Evolutionary conservation across 306 rosid species (phyloP).

Genomic region (Amphicarpaea edgeworthii): DNA sequence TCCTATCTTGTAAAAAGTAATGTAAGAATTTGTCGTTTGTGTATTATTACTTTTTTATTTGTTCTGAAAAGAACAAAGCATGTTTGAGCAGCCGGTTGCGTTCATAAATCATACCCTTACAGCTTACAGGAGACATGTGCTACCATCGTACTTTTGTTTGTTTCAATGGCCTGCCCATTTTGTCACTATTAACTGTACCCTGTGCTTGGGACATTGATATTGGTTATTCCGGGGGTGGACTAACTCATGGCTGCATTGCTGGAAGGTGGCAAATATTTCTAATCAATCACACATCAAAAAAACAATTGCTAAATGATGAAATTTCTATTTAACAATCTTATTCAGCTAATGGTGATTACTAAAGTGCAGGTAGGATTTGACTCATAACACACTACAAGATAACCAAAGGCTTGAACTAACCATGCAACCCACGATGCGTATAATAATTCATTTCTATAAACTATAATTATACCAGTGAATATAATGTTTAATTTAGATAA

Average conservation of each 20-base stretch:
- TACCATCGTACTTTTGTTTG: slow-evolving; percentile 37
- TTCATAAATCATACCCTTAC: slow-evolving; percentile 21
- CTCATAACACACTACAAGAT: too few relatives aligned
- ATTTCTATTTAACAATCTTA: slow-evolving; percentile 5
- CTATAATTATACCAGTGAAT: neutral
- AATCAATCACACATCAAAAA: slow-evolving; percentile 22
- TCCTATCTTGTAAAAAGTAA: neutral
- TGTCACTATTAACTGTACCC: slow-evolving; percentile 47
- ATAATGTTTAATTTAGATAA: neutral
- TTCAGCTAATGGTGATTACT: neutral
- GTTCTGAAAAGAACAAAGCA: neutral
- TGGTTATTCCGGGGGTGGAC: neutral
- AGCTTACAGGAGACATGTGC: slow-evolving; percentile 30
- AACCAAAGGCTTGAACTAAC: slow-evolving; percentile 5
- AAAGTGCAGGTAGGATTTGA: too few relatives aligned
- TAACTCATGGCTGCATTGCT: neutral
- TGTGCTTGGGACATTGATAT: slow-evolving; percentile 9
- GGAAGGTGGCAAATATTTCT: slow-evolving; percentile 40
- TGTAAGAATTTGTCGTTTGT: neutral
- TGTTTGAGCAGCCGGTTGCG: slow-evolving; percentile 25
- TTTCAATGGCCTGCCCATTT: slow-evolving; percentile 37
- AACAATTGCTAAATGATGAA: slow-evolving; percentile 1
- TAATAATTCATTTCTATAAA: neutral
- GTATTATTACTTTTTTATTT: neutral
- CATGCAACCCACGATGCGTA: neutral